phyloP scores from a whole-genome alignment of 441 rosid genomes.

The Arabidopsis hybrid region DNA sequence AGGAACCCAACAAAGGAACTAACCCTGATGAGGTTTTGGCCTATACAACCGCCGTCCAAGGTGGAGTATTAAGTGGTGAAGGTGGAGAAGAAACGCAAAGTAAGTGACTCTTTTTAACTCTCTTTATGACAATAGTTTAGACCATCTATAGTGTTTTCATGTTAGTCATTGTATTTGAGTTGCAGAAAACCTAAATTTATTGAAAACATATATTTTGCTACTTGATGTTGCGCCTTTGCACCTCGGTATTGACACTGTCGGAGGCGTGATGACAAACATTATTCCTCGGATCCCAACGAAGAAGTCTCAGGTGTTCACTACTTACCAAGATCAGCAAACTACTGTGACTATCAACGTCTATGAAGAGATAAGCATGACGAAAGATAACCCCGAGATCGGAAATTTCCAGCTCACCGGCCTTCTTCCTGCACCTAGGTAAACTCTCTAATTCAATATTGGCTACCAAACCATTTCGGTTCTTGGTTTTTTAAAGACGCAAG shows the following conservation, averaged over 20 bases:
- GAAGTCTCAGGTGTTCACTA: constrained; percentile 60
- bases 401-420: constrained; percentile 61
- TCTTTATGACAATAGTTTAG: not conserved
- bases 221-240: constrained; percentile 61
- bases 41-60: constrained; percentile 64
- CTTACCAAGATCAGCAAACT: constrained; percentile 66
- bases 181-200: not conserved
- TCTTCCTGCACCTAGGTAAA: constrained; percentile 66
- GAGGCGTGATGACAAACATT: constrained; percentile 68
- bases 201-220: constrained; percentile 52
- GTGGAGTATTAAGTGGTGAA: constrained; percentile 63
- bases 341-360: constrained; percentile 61
- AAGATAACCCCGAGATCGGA: constrained; percentile 64
- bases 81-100: constrained; percentile 57
- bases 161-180: not conserved
- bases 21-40: constrained; percentile 76
- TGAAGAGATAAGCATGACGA: constrained; percentile 63
- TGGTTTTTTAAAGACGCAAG: constrained; percentile 27
- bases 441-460: not conserved
- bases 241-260: constrained; percentile 66
- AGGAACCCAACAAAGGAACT: constrained; percentile 59
- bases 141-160: not conserved
- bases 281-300: constrained; percentile 63
- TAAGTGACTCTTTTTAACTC: constrained; percentile 16
- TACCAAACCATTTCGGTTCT: not conserved